phyloP scores from a whole-genome alignment of 148 eudicot species.

The Nepenthes gracilis region DNA sequence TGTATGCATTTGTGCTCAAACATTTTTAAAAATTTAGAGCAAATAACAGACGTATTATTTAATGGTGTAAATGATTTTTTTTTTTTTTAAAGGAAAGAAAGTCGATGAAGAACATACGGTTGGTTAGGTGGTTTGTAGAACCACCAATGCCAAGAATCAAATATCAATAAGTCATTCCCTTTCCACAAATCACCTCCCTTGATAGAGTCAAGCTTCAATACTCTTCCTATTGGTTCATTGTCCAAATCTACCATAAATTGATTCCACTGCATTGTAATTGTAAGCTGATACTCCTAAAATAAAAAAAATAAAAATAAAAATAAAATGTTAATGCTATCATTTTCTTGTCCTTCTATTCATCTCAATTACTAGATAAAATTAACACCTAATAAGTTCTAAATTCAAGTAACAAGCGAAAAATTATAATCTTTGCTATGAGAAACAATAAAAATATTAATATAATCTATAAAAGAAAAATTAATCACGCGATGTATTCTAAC shows the following conservation, averaged over 20 bases:
- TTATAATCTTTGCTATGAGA: no score
- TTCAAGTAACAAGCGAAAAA: no score
- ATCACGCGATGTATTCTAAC: no score
- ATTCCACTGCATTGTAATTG: no score
- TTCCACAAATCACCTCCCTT: conserved; percentile 56
- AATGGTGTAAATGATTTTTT: background rate
- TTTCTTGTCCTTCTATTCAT: no score
- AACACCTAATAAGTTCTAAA: no score
- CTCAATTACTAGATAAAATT: no score
- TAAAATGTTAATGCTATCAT: no score
- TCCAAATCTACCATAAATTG: conserved; percentile 42
- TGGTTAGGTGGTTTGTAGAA: conserved; percentile 62
- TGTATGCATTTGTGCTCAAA: conserved; percentile 8
- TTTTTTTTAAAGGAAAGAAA: background rate
- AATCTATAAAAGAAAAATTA: no score
- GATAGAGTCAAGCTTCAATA: conserved; percentile 63
- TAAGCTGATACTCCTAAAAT: background rate
- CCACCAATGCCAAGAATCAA: conserved; percentile 99
- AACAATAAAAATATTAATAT: no score
- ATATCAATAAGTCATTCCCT: conserved; percentile 55
- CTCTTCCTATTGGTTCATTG: conserved; percentile 42
- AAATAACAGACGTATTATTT: background rate
- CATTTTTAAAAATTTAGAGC: background rate
- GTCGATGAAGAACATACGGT: conserved; percentile 40
- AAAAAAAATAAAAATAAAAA: background rate